Evolutionary conservation across 768 basidiomycete genomes (phyloP).

Genomic region (Lyophyllum atratum): DNA sequence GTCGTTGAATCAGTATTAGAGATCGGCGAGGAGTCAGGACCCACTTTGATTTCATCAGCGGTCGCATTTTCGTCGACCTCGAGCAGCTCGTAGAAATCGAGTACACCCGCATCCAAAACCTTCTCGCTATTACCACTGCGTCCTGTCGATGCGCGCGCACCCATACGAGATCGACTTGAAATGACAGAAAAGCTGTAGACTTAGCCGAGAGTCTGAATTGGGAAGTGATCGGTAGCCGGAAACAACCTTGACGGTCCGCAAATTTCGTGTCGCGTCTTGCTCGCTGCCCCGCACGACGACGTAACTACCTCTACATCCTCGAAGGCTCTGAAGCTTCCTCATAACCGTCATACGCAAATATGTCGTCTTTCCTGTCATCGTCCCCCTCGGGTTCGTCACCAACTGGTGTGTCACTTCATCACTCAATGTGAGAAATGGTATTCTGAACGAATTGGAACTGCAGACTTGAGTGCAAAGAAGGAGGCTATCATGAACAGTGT

Average conservation of each 20-base stretch:
- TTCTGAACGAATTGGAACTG: background rate
- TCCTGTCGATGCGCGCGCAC: slow-evolving; percentile 64
- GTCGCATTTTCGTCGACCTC: slow-evolving; percentile 82
- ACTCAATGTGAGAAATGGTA: background rate
- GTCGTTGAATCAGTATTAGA: slow-evolving; percentile 1
- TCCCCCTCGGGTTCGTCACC: slow-evolving; percentile 30
- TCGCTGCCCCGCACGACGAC: background rate
- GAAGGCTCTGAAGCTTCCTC: background rate
- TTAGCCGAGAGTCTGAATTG: slow-evolving; percentile 1
- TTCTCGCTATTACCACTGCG: slow-evolving; percentile 25
- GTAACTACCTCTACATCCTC: background rate
- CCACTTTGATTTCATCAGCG: slow-evolving; percentile 85
- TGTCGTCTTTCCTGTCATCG: slow-evolving; percentile 23
- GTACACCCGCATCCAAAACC: slow-evolving; percentile 22
- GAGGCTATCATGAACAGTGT: slow-evolving; percentile 65
- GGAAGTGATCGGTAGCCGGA: slow-evolving; percentile 15
- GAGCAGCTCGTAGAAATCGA: slow-evolving; percentile 84
- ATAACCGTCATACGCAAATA: background rate
- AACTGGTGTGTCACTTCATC: slow-evolving; percentile 7
- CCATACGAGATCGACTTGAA: slow-evolving; percentile 44
- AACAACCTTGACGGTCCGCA: slow-evolving; percentile 5
- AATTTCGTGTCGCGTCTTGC: slow-evolving; percentile 15
- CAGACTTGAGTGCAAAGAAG: slow-evolving; percentile 50
- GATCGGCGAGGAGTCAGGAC: background rate
- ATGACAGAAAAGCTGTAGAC: background rate